Conservation (phyloP, 1,284 basidiomycete genomes). For the Hymenochaete sp. region DNA sequence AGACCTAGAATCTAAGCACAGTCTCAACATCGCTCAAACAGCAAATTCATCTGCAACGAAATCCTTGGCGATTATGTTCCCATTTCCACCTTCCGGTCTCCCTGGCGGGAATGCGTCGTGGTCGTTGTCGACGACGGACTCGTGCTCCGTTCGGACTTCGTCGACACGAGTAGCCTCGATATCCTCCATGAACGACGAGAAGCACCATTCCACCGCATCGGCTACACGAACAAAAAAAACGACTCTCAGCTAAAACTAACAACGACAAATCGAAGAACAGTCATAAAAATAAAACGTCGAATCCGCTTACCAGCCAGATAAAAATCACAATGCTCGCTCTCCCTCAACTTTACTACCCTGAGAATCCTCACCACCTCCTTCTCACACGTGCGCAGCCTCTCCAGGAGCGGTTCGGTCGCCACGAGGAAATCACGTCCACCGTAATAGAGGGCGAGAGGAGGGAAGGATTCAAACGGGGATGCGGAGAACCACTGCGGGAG, state of each 20-base stretch:
- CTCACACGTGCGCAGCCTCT: slow-evolving; percentile 37
- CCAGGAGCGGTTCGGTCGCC: slow-evolving; percentile 37
- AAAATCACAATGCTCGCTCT: slow-evolving; percentile 32
- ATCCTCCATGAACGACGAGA: slow-evolving; percentile 29
- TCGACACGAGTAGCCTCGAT: slow-evolving; percentile 16
- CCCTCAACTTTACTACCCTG: slow-evolving; percentile 39
- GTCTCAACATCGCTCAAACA: no score
- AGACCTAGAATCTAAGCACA: no score
- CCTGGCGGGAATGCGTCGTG: no score
- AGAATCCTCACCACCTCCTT: slow-evolving; percentile 40
- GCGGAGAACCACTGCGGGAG: slow-evolving; percentile 44
- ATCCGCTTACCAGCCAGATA: slow-evolving; percentile 19
- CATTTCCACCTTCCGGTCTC: no score
- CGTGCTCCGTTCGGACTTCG: no score
- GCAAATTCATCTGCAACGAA: no score
- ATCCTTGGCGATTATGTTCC: no score
- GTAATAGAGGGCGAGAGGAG: slow-evolving; percentile 45
- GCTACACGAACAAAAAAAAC: slow-evolving; percentile 40
- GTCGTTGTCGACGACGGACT: no score
- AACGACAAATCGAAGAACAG: no score
- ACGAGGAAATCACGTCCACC: slow-evolving; percentile 43
- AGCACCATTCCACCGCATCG: slow-evolving; percentile 52
- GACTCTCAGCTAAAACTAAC: no score
- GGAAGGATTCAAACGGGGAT: no score
- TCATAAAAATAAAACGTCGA: neutral